Conservation (phyloP, 2,329 filamentous ascomycete species). For the Colletotrichum karsti region DNA sequence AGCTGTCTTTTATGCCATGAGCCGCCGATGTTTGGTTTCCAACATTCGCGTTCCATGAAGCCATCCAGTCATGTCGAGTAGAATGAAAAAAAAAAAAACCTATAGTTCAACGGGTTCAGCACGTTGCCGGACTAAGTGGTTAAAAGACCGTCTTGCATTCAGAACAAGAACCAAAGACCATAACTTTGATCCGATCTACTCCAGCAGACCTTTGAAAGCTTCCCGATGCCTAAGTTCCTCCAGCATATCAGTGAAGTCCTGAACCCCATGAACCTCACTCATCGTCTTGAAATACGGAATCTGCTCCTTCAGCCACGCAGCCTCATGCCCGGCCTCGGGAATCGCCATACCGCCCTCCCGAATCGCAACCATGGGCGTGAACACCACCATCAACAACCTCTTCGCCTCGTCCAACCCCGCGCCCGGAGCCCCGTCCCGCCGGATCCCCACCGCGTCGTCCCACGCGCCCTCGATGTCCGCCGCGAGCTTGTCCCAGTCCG, state of each 20-base stretch:
- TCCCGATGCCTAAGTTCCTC: neutral
- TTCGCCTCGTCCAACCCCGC: neutral
- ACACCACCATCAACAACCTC: neutral
- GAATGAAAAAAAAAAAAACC: too few species aligned
- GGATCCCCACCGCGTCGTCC: neutral
- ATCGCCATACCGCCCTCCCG: conserved; percentile 1
- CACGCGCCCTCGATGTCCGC: neutral
- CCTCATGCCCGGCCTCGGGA: conserved; percentile 5
- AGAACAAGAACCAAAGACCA: too few species aligned
- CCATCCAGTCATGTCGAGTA: too few species aligned
- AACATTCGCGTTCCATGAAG: too few species aligned
- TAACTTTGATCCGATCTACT: too few species aligned
- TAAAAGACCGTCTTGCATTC: too few species aligned
- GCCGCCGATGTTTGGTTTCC: too few species aligned
- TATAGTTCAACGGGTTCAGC: too few species aligned
- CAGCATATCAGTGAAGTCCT: neutral
- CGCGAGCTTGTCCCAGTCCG: conserved; percentile 7
- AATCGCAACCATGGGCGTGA: conserved; percentile 2
- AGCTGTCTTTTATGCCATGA: too few species aligned
- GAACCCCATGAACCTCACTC: neutral
- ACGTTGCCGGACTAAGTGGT: too few species aligned
- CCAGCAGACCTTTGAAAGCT: too few species aligned
- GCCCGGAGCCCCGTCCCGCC: neutral
- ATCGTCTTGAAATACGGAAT: neutral
- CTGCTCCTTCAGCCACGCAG: neutral